Evolutionary conservation across 2,329 filamentous ascomycete genomes (phyloP).

Genomic region (Leptographium procerum): DNA sequence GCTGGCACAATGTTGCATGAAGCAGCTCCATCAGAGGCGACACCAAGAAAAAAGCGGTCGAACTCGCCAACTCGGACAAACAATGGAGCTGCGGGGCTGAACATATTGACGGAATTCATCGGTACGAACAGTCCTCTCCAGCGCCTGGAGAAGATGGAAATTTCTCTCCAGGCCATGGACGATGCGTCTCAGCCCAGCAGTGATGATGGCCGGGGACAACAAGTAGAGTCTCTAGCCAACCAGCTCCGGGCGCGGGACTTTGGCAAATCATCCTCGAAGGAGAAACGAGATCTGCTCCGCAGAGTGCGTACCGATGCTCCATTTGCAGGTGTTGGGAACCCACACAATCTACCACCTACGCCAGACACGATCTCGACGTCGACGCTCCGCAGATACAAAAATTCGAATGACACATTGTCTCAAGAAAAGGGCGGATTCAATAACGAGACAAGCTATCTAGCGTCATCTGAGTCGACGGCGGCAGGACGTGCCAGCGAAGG

Average conservation of each 20-base stretch:
- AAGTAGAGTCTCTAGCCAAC: constrained; percentile 12
- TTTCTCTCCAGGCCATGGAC: constrained; percentile 17
- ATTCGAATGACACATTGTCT: constrained; percentile 36
- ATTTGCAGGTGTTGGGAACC: constrained; percentile 25
- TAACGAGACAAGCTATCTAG: constrained; percentile 22
- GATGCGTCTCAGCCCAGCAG: constrained; percentile 20
- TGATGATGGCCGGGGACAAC: constrained; percentile 14
- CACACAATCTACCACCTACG: constrained; percentile 41
- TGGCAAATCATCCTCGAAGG: constrained; percentile 22
- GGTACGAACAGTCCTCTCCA: constrained; percentile 37
- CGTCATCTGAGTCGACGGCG: constrained; percentile 19
- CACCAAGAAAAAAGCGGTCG: constrained; percentile 18
- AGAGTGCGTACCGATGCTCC: constrained; percentile 37
- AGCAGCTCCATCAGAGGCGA: constrained; percentile 1
- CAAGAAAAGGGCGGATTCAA: constrained; percentile 17
- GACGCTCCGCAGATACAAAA: constrained; percentile 37
- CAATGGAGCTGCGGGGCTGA: constrained; percentile 23
- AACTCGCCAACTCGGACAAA: constrained; percentile 21
- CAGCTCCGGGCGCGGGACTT: constrained; percentile 12
- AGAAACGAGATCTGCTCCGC: constrained; percentile 36
- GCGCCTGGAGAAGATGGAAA: constrained; percentile 33
- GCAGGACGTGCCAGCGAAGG: constrained; percentile 12
- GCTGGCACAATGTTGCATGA: neutral
- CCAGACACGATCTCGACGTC: constrained; percentile 49
- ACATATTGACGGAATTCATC: constrained; percentile 35